Conservation (phyloP, 768 basidiomycete species). For the Stropharia rugosoannulata region DNA sequence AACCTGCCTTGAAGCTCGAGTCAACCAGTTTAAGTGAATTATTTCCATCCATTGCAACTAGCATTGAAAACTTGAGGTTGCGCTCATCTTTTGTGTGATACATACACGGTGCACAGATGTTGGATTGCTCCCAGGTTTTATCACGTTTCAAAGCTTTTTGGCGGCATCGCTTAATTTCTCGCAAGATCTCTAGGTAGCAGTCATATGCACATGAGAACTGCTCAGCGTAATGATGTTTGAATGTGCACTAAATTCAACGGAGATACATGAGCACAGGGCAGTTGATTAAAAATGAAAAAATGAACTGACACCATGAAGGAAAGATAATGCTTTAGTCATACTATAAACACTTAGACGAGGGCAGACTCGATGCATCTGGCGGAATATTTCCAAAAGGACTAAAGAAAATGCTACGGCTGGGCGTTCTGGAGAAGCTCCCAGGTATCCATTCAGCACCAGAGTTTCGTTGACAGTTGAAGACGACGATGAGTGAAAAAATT, state of each 20-base stretch:
- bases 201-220: slow-evolving; percentile 13
- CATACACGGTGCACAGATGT: slow-evolving; percentile 19
- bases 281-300: neutral
- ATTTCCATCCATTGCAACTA: slow-evolving; percentile 29
- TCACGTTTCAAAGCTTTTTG: neutral
- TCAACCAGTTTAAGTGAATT: slow-evolving; percentile 24
- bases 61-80: slow-evolving; percentile 12
- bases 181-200: neutral
- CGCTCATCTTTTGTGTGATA: slow-evolving; percentile 18
- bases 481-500: no score
- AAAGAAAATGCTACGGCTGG: neutral
- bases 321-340: neutral
- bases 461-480: neutral
- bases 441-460: neutral
- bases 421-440: slow-evolving; percentile 1
- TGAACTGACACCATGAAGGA: neutral
- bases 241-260: neutral
- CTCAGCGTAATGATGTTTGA: slow-evolving; percentile 3
- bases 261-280: neutral
- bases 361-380: slow-evolving; percentile 1
- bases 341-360: slow-evolving; percentile 2
- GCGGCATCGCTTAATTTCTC: neutral
- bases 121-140: neutral
- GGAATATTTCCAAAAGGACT: neutral
- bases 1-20: neutral